Evolutionary conservation across 805 yeast species (phyloP).

Genomic region (Sugiyamaella americana): DNA sequence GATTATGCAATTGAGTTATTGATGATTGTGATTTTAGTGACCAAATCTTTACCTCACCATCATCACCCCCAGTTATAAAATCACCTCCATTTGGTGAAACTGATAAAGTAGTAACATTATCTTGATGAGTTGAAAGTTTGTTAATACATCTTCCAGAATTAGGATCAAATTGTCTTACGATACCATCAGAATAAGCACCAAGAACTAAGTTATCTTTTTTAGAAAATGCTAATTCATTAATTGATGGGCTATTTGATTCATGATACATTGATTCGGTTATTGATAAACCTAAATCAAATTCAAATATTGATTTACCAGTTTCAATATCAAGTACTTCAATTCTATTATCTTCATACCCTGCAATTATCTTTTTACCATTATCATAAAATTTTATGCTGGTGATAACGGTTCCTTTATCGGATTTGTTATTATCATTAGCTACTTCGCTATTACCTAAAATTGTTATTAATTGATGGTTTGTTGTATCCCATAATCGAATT

Average conservation of each 20-base stretch:
- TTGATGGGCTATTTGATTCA: not conserved
- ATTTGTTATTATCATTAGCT: not conserved
- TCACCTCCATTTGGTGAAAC: slow-evolving; percentile 8
- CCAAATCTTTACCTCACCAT: slow-evolving; percentile 17
- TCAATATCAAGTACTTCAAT: slow-evolving; percentile 19
- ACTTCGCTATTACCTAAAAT: not conserved
- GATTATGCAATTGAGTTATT: slow-evolving; percentile 6
- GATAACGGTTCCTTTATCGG: not conserved
- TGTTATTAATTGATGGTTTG: slow-evolving; percentile 4
- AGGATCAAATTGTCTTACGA: slow-evolving; percentile 15
- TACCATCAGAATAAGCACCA: slow-evolving; percentile 11
- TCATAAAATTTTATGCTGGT: slow-evolving; percentile 4
- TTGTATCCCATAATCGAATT: slow-evolving; percentile 21
- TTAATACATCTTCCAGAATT: slow-evolving; percentile 6
- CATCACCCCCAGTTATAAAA: slow-evolving; percentile 16
- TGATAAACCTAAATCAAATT: slow-evolving; percentile 3
- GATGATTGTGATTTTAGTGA: slow-evolving; percentile 1
- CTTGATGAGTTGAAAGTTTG: slow-evolving; percentile 7
- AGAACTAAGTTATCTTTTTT: slow-evolving; percentile 5
- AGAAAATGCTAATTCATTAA: slow-evolving; percentile 2
- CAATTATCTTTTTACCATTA: slow-evolving; percentile 16
- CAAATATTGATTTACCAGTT: slow-evolving; percentile 14
- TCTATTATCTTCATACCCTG: slow-evolving; percentile 18
- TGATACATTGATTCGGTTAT: not conserved
- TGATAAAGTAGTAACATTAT: slow-evolving; percentile 6